Conservation (phyloP, 495 filamentous ascomycete genomes). For the Aspergillus indologenus region DNA sequence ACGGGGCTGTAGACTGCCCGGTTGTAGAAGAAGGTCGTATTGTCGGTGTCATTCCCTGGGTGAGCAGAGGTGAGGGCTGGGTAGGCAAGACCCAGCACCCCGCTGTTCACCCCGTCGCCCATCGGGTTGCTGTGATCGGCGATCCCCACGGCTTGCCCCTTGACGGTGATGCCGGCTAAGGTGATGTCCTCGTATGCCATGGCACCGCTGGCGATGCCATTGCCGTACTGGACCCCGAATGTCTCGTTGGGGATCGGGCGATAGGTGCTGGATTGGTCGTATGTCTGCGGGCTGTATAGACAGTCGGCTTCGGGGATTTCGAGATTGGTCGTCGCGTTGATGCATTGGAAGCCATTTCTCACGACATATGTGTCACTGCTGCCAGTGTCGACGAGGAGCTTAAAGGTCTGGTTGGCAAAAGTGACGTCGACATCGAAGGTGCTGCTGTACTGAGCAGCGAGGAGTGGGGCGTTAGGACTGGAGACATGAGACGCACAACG, state of each 20-base stretch:
- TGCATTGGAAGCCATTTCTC: slow-evolving; percentile 45
- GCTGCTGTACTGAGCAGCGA: slow-evolving; percentile 20
- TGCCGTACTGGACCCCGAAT: slow-evolving; percentile 59
- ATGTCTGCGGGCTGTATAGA: slow-evolving; percentile 44
- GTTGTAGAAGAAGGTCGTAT: slow-evolving; percentile 26
- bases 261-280: slow-evolving; percentile 41
- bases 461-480: slow-evolving; percentile 2
- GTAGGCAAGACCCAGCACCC: slow-evolving; percentile 61
- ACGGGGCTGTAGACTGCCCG: slow-evolving; percentile 51
- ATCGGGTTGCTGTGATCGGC: slow-evolving; percentile 46
- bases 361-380: slow-evolving; percentile 61
- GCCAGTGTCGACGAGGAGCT: slow-evolving; percentile 58
- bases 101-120: slow-evolving; percentile 45
- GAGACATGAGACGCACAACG: background rate
- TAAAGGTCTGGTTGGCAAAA: slow-evolving; percentile 36
- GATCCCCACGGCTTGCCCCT: slow-evolving; percentile 50
- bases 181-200: slow-evolving; percentile 57
- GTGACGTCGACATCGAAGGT: slow-evolving; percentile 24
- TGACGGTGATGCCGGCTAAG: slow-evolving; percentile 53
- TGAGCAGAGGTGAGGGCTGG: slow-evolving; percentile 44
- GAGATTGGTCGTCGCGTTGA: slow-evolving; percentile 27
- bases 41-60: slow-evolving; percentile 27
- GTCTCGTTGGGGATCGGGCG: slow-evolving; percentile 40
- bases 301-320: slow-evolving; percentile 36
- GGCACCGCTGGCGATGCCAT: slow-evolving; percentile 52